These are phyloP conservation scores for Aspergillus mulundensis DNA, from an alignment of 495 filamentous ascomycete species.

Conservation along the genomic window DNA sequence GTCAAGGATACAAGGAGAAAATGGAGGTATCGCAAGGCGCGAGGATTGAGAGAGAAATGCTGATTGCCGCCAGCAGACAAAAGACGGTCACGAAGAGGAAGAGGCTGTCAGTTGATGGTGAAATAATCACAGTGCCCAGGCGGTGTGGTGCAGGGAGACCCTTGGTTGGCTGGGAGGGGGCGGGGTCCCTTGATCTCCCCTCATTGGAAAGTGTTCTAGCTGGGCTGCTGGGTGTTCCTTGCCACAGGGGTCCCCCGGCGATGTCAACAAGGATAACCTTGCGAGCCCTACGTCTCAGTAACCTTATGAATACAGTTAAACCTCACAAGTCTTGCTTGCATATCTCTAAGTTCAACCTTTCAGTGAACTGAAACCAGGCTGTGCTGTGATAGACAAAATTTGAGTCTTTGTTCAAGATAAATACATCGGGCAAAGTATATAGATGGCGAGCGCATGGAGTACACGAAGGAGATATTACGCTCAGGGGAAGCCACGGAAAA, in stretches of 20 bases:
- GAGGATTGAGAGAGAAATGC: neutral
- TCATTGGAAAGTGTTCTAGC: neutral
- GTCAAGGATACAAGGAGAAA: neutral
- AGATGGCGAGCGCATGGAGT: neutral
- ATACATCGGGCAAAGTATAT: neutral
- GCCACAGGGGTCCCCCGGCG: neutral
- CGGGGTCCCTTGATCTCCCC: slow-evolving; percentile 6
- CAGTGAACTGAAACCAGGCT: no score
- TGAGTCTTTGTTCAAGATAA: neutral
- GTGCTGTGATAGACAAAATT: neutral
- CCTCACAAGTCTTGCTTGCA: no score
- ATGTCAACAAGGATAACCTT: neutral
- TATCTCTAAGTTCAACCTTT: no score
- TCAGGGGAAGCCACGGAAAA: neutral
- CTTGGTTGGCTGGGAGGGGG: slow-evolving; percentile 5
- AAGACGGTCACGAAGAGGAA: slow-evolving; percentile 16
- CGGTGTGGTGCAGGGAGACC: slow-evolving; percentile 5
- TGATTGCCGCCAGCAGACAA: neutral
- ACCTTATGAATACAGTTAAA: no score
- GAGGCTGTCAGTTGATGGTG: slow-evolving; percentile 18
- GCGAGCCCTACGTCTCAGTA: no score
- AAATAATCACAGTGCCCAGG: slow-evolving; percentile 2
- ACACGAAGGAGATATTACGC: neutral
- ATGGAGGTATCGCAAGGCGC: neutral
- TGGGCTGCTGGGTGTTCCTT: neutral